Evolutionary conservation across 2,329 filamentous ascomycete species (phyloP).

Genomic region (Escovopsis sp.): DNA sequence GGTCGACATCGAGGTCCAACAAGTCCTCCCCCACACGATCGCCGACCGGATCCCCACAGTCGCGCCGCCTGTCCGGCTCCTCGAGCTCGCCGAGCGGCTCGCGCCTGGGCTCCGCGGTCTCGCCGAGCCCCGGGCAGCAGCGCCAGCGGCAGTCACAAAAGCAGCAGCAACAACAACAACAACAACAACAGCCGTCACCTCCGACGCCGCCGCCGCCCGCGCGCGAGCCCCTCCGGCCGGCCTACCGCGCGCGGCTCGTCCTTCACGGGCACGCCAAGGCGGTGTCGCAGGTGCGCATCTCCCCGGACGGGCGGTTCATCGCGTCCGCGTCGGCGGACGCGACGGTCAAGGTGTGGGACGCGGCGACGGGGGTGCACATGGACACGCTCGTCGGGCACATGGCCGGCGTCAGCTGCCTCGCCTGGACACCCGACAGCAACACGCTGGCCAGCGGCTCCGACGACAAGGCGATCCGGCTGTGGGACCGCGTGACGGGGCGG

Average conservation of each 20-base stretch:
- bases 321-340: constrained; percentile 82
- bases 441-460: constrained; percentile 85
- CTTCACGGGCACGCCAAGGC: constrained; percentile 66
- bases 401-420: constrained; percentile 78
- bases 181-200: no score
- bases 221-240: constrained; percentile 39
- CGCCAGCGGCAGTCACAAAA: no score
- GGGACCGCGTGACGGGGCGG: constrained; percentile 56
- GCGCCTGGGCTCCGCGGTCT: no score
- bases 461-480: constrained; percentile 89
- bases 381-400: constrained; percentile 89
- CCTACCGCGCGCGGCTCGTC: constrained; percentile 56
- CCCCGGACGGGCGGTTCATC: constrained; percentile 78
- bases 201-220: constrained; percentile 19
- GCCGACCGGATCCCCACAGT: constrained; percentile 9
- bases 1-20: constrained; percentile 20
- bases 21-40: constrained; percentile 22
- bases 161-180: no score
- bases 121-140: no score
- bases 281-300: constrained; percentile 78
- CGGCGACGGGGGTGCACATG: constrained; percentile 59
- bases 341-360: constrained; percentile 84
- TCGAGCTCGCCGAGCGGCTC: constrained; percentile 18
- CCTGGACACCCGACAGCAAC: constrained; percentile 85
- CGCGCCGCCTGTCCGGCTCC: constrained; percentile 16